phyloP scores from a whole-genome alignment of 2,329 filamentous ascomycete species.

The Ilyonectria mors-panacis region DNA sequence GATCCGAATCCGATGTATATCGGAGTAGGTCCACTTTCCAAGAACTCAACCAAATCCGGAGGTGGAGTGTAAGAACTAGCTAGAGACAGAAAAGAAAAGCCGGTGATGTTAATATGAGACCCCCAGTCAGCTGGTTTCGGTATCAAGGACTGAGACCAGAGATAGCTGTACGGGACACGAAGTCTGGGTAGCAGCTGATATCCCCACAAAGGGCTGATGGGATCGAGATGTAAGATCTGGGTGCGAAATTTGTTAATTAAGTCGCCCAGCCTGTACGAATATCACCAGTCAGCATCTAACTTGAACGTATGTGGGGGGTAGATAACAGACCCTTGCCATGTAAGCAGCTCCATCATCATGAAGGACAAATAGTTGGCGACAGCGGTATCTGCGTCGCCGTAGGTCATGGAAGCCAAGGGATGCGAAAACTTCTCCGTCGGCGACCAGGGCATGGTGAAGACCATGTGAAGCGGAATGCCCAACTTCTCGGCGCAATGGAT shows the following conservation, averaged over 20 bases:
- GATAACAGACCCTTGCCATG: conserved; percentile 74
- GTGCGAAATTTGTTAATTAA: conserved; percentile 79
- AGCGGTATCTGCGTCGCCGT: conserved; percentile 42
- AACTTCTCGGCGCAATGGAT: conserved; percentile 67
- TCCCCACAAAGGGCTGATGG: conserved; percentile 76
- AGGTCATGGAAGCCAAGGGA: conserved; percentile 56
- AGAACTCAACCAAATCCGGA: conserved; percentile 67
- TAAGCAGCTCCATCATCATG: conserved; percentile 77
- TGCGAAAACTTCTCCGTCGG: conserved; percentile 63
- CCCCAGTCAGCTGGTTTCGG: conserved; percentile 76
- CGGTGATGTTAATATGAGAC: conserved; percentile 70
- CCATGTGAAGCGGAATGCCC: conserved; percentile 64
- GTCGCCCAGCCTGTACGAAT: conserved; percentile 68
- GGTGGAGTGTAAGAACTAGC: conserved; percentile 68
- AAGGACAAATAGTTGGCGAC: conserved; percentile 45
- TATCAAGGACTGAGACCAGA: conserved; percentile 78
- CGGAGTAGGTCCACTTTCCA: conserved; percentile 70
- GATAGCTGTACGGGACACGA: conserved; percentile 77
- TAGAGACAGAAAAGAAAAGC: conserved; percentile 73
- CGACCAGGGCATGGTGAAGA: conserved; percentile 79
- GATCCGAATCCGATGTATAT: conserved; percentile 78
- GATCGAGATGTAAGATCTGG: conserved; percentile 73
- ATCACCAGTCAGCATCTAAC: background rate
- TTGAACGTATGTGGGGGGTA: background rate
- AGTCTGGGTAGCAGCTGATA: conserved; percentile 75